These are phyloP conservation scores for Monosporascus cannonballus DNA, from an alignment of 2,329 filamentous ascomycete genomes.

Conservation along the genomic window DNA sequence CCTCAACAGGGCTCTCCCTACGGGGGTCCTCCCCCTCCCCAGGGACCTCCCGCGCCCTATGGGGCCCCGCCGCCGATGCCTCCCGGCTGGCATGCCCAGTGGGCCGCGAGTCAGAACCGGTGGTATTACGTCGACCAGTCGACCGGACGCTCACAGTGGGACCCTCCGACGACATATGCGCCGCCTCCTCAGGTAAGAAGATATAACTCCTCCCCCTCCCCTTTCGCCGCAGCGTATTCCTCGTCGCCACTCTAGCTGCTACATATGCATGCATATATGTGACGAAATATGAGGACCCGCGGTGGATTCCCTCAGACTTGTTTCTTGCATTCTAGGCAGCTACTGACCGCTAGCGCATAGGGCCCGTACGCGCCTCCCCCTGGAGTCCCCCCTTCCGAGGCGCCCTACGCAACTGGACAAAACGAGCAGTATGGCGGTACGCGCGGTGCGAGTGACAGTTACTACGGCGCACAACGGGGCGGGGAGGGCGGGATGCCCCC, in stretches of 20 bases:
- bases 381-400: background rate
- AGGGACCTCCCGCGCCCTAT: slow-evolving; percentile 5
- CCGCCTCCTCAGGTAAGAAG: slow-evolving; percentile 3
- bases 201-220: background rate
- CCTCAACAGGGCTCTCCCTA: background rate
- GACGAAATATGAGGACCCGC: no score
- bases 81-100: slow-evolving; percentile 6
- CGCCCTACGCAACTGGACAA: slow-evolving; percentile 1
- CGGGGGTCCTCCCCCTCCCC: background rate
- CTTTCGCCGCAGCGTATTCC: no score
- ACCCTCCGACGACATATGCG: slow-evolving; percentile 26
- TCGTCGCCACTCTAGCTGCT: no score
- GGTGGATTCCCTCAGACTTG: no score
- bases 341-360: background rate
- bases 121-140: slow-evolving; percentile 53
- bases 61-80: slow-evolving; percentile 10
- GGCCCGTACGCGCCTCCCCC: slow-evolving; percentile 13
- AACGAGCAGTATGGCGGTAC: background rate
- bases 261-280: no score
- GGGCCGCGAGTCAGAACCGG: slow-evolving; percentile 37
- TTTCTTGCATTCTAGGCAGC: no score
- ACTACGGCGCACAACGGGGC: background rate
- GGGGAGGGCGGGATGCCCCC: slow-evolving; percentile 4
- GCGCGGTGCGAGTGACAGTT: slow-evolving; percentile 2
- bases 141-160: slow-evolving; percentile 53